Conservation (phyloP, 176 grass and related monocot genomes). For the Pontederia crassipes region DNA sequence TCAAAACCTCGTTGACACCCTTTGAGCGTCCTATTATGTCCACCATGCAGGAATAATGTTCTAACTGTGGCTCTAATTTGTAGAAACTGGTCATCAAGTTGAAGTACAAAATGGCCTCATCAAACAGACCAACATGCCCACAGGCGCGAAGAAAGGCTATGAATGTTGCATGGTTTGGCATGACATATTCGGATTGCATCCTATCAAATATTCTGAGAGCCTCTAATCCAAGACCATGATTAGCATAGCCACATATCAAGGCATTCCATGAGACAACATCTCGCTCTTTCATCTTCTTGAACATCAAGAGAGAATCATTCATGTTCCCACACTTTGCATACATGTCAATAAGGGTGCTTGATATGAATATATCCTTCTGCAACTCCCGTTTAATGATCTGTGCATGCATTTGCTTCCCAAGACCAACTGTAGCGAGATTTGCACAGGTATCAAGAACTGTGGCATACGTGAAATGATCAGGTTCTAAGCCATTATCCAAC, state of each 20-base stretch:
- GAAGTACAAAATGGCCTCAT: constrained; percentile 59
- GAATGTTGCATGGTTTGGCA: constrained; percentile 74
- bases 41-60: constrained; percentile 85
- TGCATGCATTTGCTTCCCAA: constrained; percentile 69
- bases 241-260: constrained; percentile 76
- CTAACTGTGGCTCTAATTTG: constrained; percentile 63
- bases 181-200: constrained; percentile 68
- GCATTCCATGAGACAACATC: constrained; percentile 87
- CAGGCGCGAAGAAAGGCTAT: constrained; percentile 75
- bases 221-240: constrained; percentile 61
- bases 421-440: constrained; percentile 63
- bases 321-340: constrained; percentile 74
- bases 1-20: constrained; percentile 46
- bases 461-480: constrained; percentile 72
- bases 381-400: constrained; percentile 73
- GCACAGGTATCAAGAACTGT: constrained; percentile 71
- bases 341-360: constrained; percentile 75
- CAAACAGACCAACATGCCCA: constrained; percentile 60
- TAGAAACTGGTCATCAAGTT: constrained; percentile 47
- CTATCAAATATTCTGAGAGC: constrained; percentile 71
- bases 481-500: constrained; percentile 41
- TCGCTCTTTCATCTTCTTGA: constrained; percentile 44
- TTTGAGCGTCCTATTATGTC: constrained; percentile 73
- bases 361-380: constrained; percentile 66
- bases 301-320: constrained; percentile 45